Base-by-base conservation (phyloP, 2,329 filamentous ascomycete species). In the Diaporthe nobilis region DNA sequence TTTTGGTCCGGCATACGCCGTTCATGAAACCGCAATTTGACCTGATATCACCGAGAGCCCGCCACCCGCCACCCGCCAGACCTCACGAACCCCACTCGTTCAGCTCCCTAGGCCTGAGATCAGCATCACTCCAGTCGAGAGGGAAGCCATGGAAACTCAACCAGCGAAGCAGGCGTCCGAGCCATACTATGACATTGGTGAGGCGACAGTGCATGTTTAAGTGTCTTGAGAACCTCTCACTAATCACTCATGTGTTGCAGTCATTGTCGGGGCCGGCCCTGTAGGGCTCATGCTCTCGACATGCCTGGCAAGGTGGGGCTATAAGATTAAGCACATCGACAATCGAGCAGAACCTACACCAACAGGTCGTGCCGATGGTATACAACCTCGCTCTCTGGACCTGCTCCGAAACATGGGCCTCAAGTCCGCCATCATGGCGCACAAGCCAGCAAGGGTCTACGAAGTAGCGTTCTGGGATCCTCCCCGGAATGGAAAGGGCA, bases 271-370 rank as follows among this genome's bases (percentile, higher is more conserved):
- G 78, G 96, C 96, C 74, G 96, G 96, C 22, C 96, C 96, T 5
- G 95, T 96, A 55, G 96, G 96, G 73, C 90, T 98, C 75, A 92
- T 97, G 85, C 90, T 98, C 34, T 97, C 95, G 12, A 95, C 95
- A 42, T 96, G 94, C 82, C 90, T 98, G 77, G 94, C 95, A 77
- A 90, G 95, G 86, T 98, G 95, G 95, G 96, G 96, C 28, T 98
- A 98, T 88, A 95, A 92, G 84, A 95, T 98, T 84, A 98, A 96
- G 88, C 95, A 98, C 85, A 95, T 98, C 82, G 96, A 98, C 86
- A 98, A 97, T 85, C 90, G 95, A 76, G 88, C 95, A 2, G 94
- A 96, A 81, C 95, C 95, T 22, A 98, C 95, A 17, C 82, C 91
- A 3, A 98, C 95, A 28, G 95, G 95, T 72, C 94, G 95, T 78